phyloP scores from a whole-genome alignment of 169 alveolate genomes.

The Plasmodium gonderi region DNA sequence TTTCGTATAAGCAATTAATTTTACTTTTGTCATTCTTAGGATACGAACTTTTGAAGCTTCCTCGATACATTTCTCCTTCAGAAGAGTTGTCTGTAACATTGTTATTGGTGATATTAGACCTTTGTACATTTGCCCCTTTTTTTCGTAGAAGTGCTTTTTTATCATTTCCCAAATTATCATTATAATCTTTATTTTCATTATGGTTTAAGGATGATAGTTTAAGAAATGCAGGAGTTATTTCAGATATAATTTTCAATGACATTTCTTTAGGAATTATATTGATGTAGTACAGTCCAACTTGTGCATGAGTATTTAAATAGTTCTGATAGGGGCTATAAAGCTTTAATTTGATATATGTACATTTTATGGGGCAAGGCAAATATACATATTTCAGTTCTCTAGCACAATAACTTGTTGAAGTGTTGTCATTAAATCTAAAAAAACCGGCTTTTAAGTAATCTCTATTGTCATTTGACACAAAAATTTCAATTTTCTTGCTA shows the following conservation, averaged over 20 bases:
- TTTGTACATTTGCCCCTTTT: slow-evolving; percentile 20
- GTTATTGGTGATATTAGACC: neutral
- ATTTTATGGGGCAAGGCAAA: slow-evolving; percentile 73
- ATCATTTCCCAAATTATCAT: slow-evolving; percentile 21
- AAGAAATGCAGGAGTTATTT: slow-evolving; percentile 22
- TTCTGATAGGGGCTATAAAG: slow-evolving; percentile 54
- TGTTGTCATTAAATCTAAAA: slow-evolving; percentile 70
- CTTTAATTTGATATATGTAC: slow-evolving; percentile 62
- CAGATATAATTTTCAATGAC: slow-evolving; percentile 17
- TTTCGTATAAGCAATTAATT: slow-evolving; percentile 40
- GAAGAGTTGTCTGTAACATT: slow-evolving; percentile 7
- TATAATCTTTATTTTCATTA: slow-evolving; percentile 17
- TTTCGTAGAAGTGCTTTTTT: slow-evolving; percentile 23
- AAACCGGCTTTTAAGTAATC: slow-evolving; percentile 68
- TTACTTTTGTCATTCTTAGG: slow-evolving; percentile 33
- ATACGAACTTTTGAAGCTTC: slow-evolving; percentile 21
- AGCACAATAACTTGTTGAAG: slow-evolving; percentile 73
- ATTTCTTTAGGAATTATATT: slow-evolving; percentile 73
- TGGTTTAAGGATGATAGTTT: slow-evolving; percentile 34
- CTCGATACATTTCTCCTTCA: neutral
- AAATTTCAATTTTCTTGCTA: slow-evolving; percentile 71
- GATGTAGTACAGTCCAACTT: slow-evolving; percentile 60
- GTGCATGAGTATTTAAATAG: slow-evolving; percentile 42
- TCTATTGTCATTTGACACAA: slow-evolving; percentile 63
- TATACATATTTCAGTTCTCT: slow-evolving; percentile 74